phyloP scores from a whole-genome alignment of 768 basidiomycete genomes.

The Lactarius quietus region DNA sequence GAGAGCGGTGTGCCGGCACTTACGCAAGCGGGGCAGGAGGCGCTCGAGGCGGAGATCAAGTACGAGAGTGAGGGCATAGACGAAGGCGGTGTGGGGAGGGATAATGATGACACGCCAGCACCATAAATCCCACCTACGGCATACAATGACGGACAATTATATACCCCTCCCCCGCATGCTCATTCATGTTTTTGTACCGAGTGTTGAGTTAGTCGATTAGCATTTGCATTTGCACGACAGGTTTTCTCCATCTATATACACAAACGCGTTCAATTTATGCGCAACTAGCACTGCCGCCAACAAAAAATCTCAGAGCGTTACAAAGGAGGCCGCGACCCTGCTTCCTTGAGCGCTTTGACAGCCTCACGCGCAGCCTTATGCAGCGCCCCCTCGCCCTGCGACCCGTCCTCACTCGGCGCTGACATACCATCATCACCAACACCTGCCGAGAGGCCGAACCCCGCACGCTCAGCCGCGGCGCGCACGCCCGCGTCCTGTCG shows the following conservation, averaged over 20 bases:
- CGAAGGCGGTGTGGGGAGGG: background rate
- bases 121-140: background rate
- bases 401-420: background rate
- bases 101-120: background rate
- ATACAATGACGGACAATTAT: background rate
- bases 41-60: constrained; percentile 68
- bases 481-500: constrained; percentile 21
- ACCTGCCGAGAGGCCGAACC: constrained; percentile 8
- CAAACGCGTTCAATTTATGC: no score
- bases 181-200: background rate
- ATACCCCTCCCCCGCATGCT: constrained; percentile 6
- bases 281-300: background rate
- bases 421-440: background rate
- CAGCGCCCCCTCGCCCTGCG: constrained; percentile 3
- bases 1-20: constrained; percentile 63
- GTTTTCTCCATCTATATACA: background rate
- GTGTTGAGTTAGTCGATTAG: background rate
- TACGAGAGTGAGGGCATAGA: constrained; percentile 29
- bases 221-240: background rate
- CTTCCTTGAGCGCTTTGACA: constrained; percentile 3
- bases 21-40: constrained; percentile 63
- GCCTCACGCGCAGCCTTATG: constrained; percentile 8
- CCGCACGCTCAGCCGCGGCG: constrained; percentile 6
- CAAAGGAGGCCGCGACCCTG: background rate
- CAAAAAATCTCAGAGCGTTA: background rate